A percentile compares a stretch with the other conserved stretches of the same genome.
Conservation (phyloP, 257 asterid species). For the Osmanthus fragrans region DNA sequence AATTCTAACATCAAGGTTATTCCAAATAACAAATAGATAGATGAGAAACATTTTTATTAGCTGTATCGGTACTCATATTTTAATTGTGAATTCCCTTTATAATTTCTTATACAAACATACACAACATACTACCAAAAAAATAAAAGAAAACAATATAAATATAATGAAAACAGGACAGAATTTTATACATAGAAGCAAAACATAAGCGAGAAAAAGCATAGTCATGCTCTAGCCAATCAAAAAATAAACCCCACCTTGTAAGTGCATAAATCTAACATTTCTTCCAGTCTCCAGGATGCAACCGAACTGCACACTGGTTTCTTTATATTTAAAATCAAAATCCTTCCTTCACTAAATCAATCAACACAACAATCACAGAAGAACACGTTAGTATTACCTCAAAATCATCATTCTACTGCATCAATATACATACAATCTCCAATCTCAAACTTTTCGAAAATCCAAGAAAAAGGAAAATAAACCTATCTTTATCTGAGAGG, state of each 20-base stretch:
- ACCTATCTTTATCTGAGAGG: no score
- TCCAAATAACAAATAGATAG: neutral
- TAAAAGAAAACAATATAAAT: neutral
- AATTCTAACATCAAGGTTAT: neutral
- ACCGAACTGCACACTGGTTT: constrained; percentile 25
- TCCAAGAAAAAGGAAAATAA: neutral
- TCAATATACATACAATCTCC: neutral
- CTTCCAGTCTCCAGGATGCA: constrained; percentile 35
- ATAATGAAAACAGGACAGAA: neutral
- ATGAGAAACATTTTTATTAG: neutral
- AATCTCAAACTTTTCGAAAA: neutral
- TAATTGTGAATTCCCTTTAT: neutral
- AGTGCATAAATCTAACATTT: constrained; percentile 41
- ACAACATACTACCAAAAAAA: neutral
- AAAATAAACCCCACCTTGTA: constrained; percentile 34
- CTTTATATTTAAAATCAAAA: constrained; percentile 30
- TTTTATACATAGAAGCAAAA: constrained; percentile 1
- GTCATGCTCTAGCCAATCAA: neutral
- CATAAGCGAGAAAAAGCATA: neutral
- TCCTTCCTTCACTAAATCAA: constrained; percentile 24
- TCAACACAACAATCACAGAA: constrained; percentile 6
- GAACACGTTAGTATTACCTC: constrained; percentile 21
- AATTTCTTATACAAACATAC: neutral
- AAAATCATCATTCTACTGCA: neutral
- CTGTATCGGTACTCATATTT: neutral